Conservation (phyloP, 805 yeast species). For the Saccharomycopsis microspora region DNA sequence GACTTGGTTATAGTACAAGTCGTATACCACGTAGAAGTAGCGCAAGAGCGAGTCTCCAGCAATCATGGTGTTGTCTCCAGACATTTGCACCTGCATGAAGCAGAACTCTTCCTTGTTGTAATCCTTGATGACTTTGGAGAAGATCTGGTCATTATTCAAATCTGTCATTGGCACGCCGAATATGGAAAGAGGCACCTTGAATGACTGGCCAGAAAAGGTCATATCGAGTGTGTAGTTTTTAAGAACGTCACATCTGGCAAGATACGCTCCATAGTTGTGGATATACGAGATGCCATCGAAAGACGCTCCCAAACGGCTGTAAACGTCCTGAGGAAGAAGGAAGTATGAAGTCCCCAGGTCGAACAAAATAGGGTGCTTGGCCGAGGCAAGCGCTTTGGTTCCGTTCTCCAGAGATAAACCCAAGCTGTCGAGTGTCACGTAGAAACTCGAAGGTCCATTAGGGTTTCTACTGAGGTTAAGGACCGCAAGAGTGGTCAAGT, state of each 20-base stretch:
- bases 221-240: conserved; percentile 28
- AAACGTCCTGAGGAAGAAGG: conserved; percentile 29
- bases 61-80: conserved; percentile 22
- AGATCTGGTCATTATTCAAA: background rate
- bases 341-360: conserved; percentile 46
- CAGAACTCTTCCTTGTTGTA: conserved; percentile 2
- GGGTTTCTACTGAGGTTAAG: conserved; percentile 6
- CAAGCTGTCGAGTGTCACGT: background rate
- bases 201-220: conserved; percentile 44
- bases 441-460: background rate
- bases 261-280: conserved; percentile 29
- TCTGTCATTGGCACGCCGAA: conserved; percentile 18
- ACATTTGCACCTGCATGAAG: background rate
- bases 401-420: background rate
- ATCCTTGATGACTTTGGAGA: background rate
- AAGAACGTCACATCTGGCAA: conserved; percentile 30
- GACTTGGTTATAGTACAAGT: conserved; percentile 32
- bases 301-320: conserved; percentile 5
- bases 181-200: conserved; percentile 35
- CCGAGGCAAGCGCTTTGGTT: background rate
- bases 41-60: conserved; percentile 46
- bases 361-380: conserved; percentile 28
- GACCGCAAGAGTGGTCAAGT: conserved; percentile 24
- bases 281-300: conserved; percentile 9
- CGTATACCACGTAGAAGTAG: conserved; percentile 42